phyloP scores from a whole-genome alignment of 1,284 basidiomycete species.

The Fistulinella cinereoalba region DNA sequence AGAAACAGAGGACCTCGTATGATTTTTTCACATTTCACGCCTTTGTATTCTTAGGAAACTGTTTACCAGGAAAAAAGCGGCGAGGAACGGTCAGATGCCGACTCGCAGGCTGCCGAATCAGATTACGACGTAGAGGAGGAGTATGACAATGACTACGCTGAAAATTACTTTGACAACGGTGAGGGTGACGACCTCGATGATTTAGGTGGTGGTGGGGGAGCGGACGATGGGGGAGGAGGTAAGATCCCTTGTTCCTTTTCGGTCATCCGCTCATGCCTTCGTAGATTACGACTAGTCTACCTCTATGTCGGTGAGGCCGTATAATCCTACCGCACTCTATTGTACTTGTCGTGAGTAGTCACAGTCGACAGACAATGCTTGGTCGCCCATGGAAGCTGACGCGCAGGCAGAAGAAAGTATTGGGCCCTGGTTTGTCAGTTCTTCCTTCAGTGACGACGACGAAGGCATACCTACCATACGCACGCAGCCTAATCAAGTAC shows the following conservation, averaged over 20 bases:
- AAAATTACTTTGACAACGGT: conserved; percentile 84
- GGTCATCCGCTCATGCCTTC: not conserved
- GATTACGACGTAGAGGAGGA: conserved; percentile 84
- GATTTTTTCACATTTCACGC: conserved; percentile 9
- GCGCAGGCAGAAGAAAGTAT: too few species aligned
- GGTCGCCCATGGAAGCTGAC: too few species aligned
- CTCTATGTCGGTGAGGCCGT: conserved; percentile 6
- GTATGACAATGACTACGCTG: conserved; percentile 82
- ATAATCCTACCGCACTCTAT: not conserved
- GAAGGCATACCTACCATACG: too few species aligned
- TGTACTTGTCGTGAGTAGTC: conserved; percentile 2
- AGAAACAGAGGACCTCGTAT: conserved; percentile 59
- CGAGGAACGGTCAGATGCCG: conserved; percentile 61
- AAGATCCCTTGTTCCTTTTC: conserved; percentile 3
- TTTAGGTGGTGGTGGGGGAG: conserved; percentile 64
- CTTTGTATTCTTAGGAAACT: not conserved
- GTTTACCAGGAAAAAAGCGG: conserved; percentile 58
- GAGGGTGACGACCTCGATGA: conserved; percentile 76
- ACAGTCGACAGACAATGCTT: not conserved
- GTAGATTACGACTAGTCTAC: conserved; percentile 26
- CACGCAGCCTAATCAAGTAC: too few species aligned
- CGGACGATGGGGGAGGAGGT: conserved; percentile 57
- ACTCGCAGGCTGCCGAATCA: conserved; percentile 57
- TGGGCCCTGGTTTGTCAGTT: too few species aligned
- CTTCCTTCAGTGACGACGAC: too few species aligned